Evolutionary conservation across 2,329 filamentous ascomycete species (phyloP), one percentile per base, ranked within the genome.

Genomic region (Colletotrichum shisoi): DNA sequence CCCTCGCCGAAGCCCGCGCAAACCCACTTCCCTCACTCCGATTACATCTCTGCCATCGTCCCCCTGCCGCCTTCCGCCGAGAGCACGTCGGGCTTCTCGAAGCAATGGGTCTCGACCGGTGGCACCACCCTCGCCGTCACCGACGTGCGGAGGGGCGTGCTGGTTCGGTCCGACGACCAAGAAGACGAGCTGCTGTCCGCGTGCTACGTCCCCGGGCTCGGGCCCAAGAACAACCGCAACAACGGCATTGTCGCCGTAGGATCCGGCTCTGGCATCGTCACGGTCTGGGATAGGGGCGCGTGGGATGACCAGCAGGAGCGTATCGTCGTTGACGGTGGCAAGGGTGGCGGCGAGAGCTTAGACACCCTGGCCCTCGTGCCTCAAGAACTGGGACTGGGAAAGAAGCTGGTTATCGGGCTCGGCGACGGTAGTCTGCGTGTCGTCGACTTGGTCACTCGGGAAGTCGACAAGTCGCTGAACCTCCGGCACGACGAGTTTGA

Each of bases 271-370:
- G 95, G 95, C 3, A 88, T 97, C 1, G 77, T 98, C 70, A 97
- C 94, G 4, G 81, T 98, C 7, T 99, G 95, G 94, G 94, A 99
- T 77, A 91, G 90, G 71, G 94, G 94, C 1, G 88, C 91, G 0
- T 98, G 95, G 94, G 94, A 96, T 74, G 94, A 98, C 76, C 93
- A 97, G 76, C 92, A 96, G 72, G 93, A 96, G 79, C 87, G 93
- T 59, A 91, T 97, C 73, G 87, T 91, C 56, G 87, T 97, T 9
- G 89, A 93, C 71, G 79, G 82, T 11, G 85, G 83, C 19, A 83
- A 79, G 71, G 79, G 78, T 21, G 90, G 87, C 9, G 92, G 87
- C 51, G 93, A 96, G 76, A 92, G 91, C 67, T 80, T 97, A 48
- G 94, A 98, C 74, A 85, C 88, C n/a, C 81, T 97, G 68, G 84